Conservation (phyloP, 768 basidiomycete genomes). For the Pisolithus orientalis region DNA sequence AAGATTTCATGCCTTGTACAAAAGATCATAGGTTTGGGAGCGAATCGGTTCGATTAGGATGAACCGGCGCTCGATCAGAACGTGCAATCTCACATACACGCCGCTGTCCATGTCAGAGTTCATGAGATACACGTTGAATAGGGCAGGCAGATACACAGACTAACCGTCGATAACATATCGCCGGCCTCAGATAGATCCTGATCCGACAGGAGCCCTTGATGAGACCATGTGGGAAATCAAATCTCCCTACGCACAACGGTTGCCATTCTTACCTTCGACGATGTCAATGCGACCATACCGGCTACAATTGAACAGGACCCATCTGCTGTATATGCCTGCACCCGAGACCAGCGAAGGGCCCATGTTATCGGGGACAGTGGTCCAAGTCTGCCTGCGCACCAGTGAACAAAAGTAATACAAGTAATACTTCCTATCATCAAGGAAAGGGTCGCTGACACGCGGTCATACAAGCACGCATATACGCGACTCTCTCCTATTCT, state of each 20-base stretch:
- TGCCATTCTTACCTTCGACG: background rate
- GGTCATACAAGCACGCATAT: slow-evolving; percentile 3
- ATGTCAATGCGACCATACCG: slow-evolving; percentile 4
- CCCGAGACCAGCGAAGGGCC: background rate
- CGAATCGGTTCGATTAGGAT: background rate
- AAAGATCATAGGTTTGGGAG: no score
- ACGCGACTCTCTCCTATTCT: slow-evolving; percentile 1
- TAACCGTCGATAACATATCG: background rate
- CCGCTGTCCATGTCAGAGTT: background rate
- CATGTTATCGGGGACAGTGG: slow-evolving; percentile 13
- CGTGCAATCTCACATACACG: background rate
- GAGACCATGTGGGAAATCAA: no score
- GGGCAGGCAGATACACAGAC: background rate
- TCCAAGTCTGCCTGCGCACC: slow-evolving; percentile 18
- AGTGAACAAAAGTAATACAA: slow-evolving; percentile 1
- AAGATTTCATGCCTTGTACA: background rate
- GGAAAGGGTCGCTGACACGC: background rate
- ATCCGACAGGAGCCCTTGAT: no score
- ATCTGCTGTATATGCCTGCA: slow-evolving; percentile 18
- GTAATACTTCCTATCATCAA: background rate
- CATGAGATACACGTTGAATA: background rate
- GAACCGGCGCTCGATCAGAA: background rate
- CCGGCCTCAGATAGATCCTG: no score
- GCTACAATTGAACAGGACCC: slow-evolving; percentile 17
- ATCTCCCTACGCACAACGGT: no score